These are phyloP conservation scores for Pseudotsuga menziesii DNA, from an alignment of 75 land plant species.

Conservation along the genomic window DNA sequence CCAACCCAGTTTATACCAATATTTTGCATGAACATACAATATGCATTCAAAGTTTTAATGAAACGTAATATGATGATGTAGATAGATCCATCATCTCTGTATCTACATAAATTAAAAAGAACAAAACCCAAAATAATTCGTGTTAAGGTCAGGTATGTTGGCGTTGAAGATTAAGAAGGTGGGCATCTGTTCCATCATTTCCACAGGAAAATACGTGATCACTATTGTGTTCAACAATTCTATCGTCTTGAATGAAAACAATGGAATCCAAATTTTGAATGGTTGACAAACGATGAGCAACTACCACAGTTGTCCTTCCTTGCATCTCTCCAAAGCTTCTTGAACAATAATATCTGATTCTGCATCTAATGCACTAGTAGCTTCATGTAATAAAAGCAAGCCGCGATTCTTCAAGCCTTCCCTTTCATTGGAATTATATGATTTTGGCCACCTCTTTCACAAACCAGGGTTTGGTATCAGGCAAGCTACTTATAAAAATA, in stretches of 20 bases:
- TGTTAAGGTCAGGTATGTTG: constrained; percentile 21
- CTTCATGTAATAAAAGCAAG: constrained; percentile 87
- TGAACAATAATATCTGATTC: constrained; percentile 89
- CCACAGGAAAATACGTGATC: no score
- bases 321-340: constrained; percentile 92
- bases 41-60: constrained; percentile 14
- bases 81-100: constrained; percentile 6
- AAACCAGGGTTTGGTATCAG: constrained; percentile 86
- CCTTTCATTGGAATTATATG: constrained; percentile 91
- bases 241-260: constrained; percentile 40
- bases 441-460: constrained; percentile 97
- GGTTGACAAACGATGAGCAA: constrained; percentile 88
- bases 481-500: constrained; percentile 68
- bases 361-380: constrained; percentile 95
- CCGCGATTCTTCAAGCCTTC: constrained; percentile 96
- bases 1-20: not conserved
- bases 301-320: constrained; percentile 87
- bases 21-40: not conserved
- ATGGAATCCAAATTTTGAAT: constrained; percentile 76
- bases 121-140: not conserved
- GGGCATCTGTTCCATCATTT: constrained; percentile 48
- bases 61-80: constrained; percentile 4
- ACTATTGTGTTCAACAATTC: no score
- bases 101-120: constrained; percentile 4
- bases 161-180: constrained; percentile 61